A percentile compares a stretch with the other conserved stretches of the same genome.
Conservation (phyloP, 2,329 filamentous ascomycete species). For the Claviceps africana region DNA sequence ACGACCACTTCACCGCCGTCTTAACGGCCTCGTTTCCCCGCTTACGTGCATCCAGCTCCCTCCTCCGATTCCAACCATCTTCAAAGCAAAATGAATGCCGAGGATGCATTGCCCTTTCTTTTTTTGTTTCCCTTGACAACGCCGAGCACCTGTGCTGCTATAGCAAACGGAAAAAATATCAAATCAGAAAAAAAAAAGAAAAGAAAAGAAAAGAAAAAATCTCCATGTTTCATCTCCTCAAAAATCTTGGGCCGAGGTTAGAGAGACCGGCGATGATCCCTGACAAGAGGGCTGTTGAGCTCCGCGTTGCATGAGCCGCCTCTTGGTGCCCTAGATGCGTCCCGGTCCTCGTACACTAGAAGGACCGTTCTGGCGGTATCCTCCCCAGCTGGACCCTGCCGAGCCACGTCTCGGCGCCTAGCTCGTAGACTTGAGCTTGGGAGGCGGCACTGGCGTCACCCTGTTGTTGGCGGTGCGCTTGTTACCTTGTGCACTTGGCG, state of each 20-base stretch:
- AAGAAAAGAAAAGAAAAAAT: background rate
- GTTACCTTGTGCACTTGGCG: constrained; percentile 9
- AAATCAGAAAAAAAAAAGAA: background rate
- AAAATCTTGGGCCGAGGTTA: background rate
- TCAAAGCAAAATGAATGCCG: background rate
- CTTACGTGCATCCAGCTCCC: background rate
- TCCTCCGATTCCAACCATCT: background rate
- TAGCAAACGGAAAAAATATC: too few relatives aligned
- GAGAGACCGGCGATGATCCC: background rate
- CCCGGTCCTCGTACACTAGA: background rate
- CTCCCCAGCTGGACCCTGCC: too few relatives aligned
- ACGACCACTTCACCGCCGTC: background rate
- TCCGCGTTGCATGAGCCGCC: background rate
- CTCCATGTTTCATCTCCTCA: background rate
- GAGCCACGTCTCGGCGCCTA: constrained; percentile 9
- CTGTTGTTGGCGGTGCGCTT: constrained; percentile 7
- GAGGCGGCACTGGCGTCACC: constrained; percentile 15
- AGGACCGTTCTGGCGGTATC: background rate
- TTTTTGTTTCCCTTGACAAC: constrained; percentile 1
- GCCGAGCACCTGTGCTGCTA: constrained; percentile 5
- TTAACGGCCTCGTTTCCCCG: too few relatives aligned
- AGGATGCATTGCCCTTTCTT: background rate
- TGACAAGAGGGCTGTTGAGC: background rate
- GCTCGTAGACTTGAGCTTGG: constrained; percentile 10
- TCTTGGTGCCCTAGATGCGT: background rate